These are phyloP conservation scores for Acanthamoeba castellanii DNA, from an alignment of 208 protist species.

Conservation along the genomic window DNA sequence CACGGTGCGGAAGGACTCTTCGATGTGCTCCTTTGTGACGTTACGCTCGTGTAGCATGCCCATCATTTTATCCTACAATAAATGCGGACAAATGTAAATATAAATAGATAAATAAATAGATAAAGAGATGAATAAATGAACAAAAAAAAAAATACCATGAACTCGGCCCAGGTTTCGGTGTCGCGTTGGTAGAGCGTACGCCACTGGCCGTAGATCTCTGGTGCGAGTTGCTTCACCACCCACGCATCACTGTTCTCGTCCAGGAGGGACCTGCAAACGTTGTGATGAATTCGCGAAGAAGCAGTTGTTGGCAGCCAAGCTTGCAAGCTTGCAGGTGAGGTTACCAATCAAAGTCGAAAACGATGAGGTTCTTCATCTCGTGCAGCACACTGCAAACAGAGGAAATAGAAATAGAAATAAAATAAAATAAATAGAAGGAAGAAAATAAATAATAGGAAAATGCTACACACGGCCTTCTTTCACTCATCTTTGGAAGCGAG, in stretches of 20 bases:
- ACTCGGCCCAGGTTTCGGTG: constrained; percentile 55
- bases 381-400: not conserved
- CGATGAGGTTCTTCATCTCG: constrained; percentile 30
- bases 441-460: too few relatives aligned
- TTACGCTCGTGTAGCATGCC: constrained; percentile 11
- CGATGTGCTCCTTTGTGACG: constrained; percentile 12
- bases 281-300: not conserved
- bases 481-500: too few relatives aligned
- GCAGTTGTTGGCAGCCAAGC: not conserved
- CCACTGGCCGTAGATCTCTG: constrained; percentile 2
- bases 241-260: constrained; percentile 65
- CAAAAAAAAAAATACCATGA: not conserved
- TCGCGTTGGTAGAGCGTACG: constrained; percentile 22
- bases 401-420: too few relatives aligned
- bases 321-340: too few relatives aligned
- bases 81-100: not conserved
- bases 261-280: constrained; percentile 14
- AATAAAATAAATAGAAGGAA: not conserved
- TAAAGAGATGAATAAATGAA: not conserved
- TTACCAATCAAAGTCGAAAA: constrained; percentile 72
- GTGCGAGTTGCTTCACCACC: constrained; percentile 35
- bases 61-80: constrained; percentile 53
- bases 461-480: too few relatives aligned
- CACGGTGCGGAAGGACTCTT: constrained; percentile 37
- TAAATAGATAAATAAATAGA: not conserved